Conservation (phyloP, 2,329 filamentous ascomycete species). For the Cadophora sp. region DNA sequence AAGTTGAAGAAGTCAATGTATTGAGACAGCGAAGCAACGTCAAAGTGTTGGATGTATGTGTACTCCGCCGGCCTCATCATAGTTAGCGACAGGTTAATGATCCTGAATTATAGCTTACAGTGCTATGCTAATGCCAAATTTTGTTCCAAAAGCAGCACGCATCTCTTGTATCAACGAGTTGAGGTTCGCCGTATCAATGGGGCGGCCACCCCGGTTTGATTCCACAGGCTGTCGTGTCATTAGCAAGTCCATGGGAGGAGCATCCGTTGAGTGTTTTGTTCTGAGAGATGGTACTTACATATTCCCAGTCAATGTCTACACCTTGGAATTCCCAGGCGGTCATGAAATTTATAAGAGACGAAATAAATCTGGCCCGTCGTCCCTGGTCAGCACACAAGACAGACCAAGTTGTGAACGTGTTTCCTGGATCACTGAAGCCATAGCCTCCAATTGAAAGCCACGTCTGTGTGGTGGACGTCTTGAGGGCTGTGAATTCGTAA, state of each 20-base stretch:
- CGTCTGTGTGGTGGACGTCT: slow-evolving; percentile 24
- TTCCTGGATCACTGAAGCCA: slow-evolving; percentile 29
- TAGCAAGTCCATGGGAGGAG: background rate
- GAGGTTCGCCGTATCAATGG: slow-evolving; percentile 49
- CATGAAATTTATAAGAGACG: slow-evolving; percentile 46
- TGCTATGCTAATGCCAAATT: slow-evolving; percentile 52
- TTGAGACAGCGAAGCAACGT: slow-evolving; percentile 38
- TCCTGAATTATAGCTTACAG: slow-evolving; percentile 39
- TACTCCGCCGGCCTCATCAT: slow-evolving; percentile 42
- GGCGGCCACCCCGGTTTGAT: slow-evolving; percentile 46
- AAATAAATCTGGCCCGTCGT: slow-evolving; percentile 49
- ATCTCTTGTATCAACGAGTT: slow-evolving; percentile 42
- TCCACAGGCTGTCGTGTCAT: slow-evolving; percentile 42
- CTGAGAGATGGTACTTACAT: slow-evolving; percentile 24
- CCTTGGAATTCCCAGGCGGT: slow-evolving; percentile 49
- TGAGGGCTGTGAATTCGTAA: slow-evolving; percentile 28
- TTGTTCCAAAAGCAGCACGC: slow-evolving; percentile 44
- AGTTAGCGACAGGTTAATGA: background rate
- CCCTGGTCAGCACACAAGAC: slow-evolving; percentile 39
- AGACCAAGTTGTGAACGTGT: slow-evolving; percentile 43
- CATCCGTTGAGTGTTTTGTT: background rate
- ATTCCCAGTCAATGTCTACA: slow-evolving; percentile 57
- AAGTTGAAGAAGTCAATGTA: slow-evolving; percentile 46
- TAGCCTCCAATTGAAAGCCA: slow-evolving; percentile 33
- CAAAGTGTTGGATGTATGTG: slow-evolving; percentile 45